These are phyloP conservation scores for Pachysolen tannophilus DNA, from an alignment of 805 yeast genomes.

Conservation along the genomic window DNA sequence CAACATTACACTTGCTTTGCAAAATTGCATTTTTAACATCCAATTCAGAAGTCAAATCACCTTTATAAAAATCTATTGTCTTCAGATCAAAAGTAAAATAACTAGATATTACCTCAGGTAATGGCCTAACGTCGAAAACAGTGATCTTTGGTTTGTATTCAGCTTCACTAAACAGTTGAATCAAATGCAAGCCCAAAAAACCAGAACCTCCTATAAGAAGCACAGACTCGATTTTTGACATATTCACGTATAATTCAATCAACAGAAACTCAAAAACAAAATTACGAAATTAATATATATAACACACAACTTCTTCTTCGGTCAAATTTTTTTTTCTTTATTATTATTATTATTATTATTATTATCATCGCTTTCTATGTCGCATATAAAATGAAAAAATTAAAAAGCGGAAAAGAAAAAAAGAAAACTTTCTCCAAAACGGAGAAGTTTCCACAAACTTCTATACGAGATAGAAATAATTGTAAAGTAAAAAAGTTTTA, in stretches of 20 bases:
- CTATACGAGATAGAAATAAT: no score
- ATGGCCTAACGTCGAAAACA: slow-evolving; percentile 86
- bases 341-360: no score
- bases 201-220: slow-evolving; percentile 95
- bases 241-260: not conserved
- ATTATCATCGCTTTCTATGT: no score
- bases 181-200: slow-evolving; percentile 83
- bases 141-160: slow-evolving; percentile 65
- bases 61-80: slow-evolving; percentile 56
- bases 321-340: no score
- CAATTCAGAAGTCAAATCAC: slow-evolving; percentile 71
- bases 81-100: slow-evolving; percentile 67
- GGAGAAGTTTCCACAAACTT: no score
- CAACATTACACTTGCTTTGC: slow-evolving; percentile 54
- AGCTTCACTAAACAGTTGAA: slow-evolving; percentile 70
- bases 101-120: slow-evolving; percentile 63
- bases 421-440: no score
- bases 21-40: slow-evolving; percentile 62
- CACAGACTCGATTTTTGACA: slow-evolving; percentile 39
- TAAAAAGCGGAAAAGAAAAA: no score
- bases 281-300: no score
- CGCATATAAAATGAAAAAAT: no score
- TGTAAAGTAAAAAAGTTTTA: no score
- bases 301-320: no score
- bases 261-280: no score